These are phyloP conservation scores for Beauveria caledonica DNA, from an alignment of 2,329 filamentous ascomycete species.

Conservation along the genomic window DNA sequence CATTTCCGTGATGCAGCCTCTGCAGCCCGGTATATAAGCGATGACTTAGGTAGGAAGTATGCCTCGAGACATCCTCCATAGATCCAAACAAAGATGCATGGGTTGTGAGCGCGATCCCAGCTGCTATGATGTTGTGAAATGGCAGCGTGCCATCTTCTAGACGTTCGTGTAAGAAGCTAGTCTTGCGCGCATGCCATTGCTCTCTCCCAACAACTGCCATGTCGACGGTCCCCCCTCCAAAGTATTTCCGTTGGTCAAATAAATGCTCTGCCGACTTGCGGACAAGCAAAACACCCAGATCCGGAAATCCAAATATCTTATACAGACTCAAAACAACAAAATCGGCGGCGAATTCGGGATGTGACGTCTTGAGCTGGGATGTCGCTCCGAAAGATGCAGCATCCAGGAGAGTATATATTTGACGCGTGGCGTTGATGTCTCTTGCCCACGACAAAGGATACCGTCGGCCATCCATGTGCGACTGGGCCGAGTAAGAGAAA, in stretches of 20 bases:
- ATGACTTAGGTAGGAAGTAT: slow-evolving; percentile 60
- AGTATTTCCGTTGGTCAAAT: slow-evolving; percentile 66
- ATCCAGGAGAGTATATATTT: slow-evolving; percentile 66
- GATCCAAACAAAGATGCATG: slow-evolving; percentile 63
- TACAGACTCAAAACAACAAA: slow-evolving; percentile 86
- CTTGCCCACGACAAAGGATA: slow-evolving; percentile 63
- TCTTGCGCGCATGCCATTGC: slow-evolving; percentile 76
- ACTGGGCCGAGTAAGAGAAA: slow-evolving; percentile 85
- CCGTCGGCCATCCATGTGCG: slow-evolving; percentile 80
- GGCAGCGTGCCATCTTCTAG: slow-evolving; percentile 89
- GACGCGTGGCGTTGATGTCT: slow-evolving; percentile 29
- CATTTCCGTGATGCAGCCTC: slow-evolving; percentile 61
- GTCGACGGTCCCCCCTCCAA: slow-evolving; percentile 91
- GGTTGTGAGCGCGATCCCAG: slow-evolving; percentile 63
- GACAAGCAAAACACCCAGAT: slow-evolving; percentile 78
- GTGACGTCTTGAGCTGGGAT: slow-evolving; percentile 61
- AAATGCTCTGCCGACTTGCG: slow-evolving; percentile 58
- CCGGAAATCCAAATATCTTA: slow-evolving; percentile 97
- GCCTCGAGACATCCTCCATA: slow-evolving; percentile 60
- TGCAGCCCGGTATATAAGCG: slow-evolving; percentile 37
- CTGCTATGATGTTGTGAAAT: slow-evolving; percentile 80
- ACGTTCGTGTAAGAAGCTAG: slow-evolving; percentile 62
- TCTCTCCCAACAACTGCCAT: slow-evolving; percentile 72
- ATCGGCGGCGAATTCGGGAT: slow-evolving; percentile 59
- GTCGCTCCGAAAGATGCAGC: slow-evolving; percentile 77